Base-by-base conservation (phyloP, 2,329 filamentous ascomycete genomes). In the Hypoxylon sp. region DNA sequence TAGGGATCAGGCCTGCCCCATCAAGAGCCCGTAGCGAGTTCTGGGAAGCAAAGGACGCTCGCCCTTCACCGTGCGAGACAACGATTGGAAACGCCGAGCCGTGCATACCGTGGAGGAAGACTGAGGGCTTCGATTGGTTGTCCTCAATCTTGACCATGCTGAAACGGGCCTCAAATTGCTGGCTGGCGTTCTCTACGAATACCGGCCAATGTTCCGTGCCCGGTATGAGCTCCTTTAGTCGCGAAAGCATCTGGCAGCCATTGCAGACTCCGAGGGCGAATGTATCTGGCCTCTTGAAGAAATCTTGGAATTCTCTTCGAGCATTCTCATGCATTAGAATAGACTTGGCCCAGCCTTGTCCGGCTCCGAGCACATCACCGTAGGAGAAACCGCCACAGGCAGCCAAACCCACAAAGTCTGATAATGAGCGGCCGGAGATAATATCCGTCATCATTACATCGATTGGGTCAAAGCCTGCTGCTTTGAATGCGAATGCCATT, bases 391-490 rank as follows among this genome's bases (percentile, higher is more conserved):
- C 96, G 76, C 95, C 95, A 70, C 93, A 97, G 16, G 93, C 93
- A 44, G 94, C 95, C 42, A 98, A 85, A 71, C 96, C 96, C 22
- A 90, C 89, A 78, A 97, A 97, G 68, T 89, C 90, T 38, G 89
- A 85, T 7, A 98, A 88, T 0, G 92, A 93, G 65, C 93, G 89
- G 18, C 92, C 90, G 9, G 87, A 89, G 18, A 93, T 89, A 61
- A 98, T 89, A 72, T 98, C 95, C 1, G 91, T 96, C 95, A 98
- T 98, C 83, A 97, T 95, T 0, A 98, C 91, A 75, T 98, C 95
- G 45, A 97, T 87, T 14, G 94, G 89, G 52, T 93, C 90, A 81
- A 98, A 98, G 36, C 95, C 95, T 40, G 95, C 94, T 42, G 89
- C 89, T 71, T 91, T 90, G 84, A 98, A 98, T 52, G 94, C 93